Conservation (phyloP, 2,329 filamentous ascomycete species). For the Pyricularia sp. region DNA sequence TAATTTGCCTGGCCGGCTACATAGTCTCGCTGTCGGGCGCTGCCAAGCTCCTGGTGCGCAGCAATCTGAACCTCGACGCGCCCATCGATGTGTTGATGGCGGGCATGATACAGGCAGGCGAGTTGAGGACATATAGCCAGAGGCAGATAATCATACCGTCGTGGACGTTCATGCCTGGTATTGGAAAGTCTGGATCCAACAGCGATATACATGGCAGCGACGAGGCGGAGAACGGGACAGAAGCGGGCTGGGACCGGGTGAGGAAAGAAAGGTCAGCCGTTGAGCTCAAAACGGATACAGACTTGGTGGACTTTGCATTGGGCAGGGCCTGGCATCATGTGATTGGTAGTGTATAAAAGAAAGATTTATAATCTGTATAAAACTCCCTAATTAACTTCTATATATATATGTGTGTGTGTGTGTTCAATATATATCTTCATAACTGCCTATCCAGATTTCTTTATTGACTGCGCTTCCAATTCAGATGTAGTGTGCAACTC, state of each 20-base stretch:
- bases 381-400: too few species aligned
- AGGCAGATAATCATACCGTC: slow-evolving; percentile 32
- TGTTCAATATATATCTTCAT: too few species aligned
- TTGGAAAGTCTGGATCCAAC: slow-evolving; percentile 23
- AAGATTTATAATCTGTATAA: too few species aligned
- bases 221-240: slow-evolving; percentile 20
- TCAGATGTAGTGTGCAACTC: too few species aligned
- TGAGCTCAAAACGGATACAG: background rate
- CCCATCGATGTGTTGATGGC: slow-evolving; percentile 18
- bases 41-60: slow-evolving; percentile 17
- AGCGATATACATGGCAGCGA: slow-evolving; percentile 5
- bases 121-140: slow-evolving; percentile 15
- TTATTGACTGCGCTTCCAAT: too few species aligned
- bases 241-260: slow-evolving; percentile 17
- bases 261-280: background rate
- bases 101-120: slow-evolving; percentile 11
- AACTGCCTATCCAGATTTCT: too few species aligned
- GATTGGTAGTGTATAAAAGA: background rate
- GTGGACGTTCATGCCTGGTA: slow-evolving; percentile 38
- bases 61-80: slow-evolving; percentile 15
- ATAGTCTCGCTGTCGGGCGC: slow-evolving; percentile 17
- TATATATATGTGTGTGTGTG: too few species aligned
- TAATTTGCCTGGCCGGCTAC: slow-evolving; percentile 18
- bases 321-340: background rate
- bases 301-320: background rate